Percentiles rank a stretch among this genome's conserved stretches.
Conservation (phyloP, 371 early-diverging fungal species). For the Funneliformis caledonium region DNA sequence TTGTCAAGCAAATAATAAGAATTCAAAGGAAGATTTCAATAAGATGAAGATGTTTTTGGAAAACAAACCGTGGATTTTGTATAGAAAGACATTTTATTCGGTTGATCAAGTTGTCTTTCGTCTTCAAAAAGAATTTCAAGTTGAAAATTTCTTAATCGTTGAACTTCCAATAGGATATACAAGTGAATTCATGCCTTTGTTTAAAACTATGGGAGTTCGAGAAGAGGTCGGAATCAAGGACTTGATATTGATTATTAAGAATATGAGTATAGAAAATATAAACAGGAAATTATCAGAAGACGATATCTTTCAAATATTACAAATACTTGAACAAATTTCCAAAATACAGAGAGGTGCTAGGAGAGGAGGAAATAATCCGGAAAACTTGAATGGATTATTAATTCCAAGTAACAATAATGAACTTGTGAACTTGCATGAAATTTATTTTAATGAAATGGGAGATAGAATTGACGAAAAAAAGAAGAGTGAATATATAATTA, state of each 20-base stretch:
- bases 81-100: not conserved
- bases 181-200: not conserved
- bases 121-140: not conserved
- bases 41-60: not conserved
- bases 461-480: not conserved
- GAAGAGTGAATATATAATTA: not conserved
- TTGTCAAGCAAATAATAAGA: not conserved
- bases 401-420: not conserved
- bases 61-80: not conserved
- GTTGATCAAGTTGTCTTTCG: not conserved
- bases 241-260: not conserved
- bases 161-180: not conserved
- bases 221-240: not conserved
- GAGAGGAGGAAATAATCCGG: not conserved
- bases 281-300: not conserved
- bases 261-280: not conserved
- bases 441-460: constrained; percentile 11
- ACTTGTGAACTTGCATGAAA: not conserved
- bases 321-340: constrained; percentile 1
- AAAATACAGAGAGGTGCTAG: not conserved
- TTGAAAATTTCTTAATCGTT: not conserved
- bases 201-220: constrained; percentile 14
- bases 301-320: not conserved
- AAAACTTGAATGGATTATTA: not conserved
- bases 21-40: not conserved